Percentiles rank a stretch among this genome's conserved stretches.
Evolutionary conservation across 2,329 filamentous ascomycete genomes (phyloP).

Genomic region (Colletotrichum scovillei): DNA sequence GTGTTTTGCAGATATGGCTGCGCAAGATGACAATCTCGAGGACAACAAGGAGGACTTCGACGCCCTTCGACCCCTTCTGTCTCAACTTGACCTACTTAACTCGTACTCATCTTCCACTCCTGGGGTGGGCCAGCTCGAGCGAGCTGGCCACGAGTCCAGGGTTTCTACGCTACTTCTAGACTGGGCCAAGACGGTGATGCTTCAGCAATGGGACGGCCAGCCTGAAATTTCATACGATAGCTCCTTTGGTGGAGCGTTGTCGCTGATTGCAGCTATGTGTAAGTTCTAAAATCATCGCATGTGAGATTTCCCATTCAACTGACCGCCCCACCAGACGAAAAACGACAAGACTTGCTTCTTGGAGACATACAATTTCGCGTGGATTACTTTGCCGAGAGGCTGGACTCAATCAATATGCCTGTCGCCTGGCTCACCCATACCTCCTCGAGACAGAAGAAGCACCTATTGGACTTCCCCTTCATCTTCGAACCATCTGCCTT

Average conservation of each 20-base stretch:
- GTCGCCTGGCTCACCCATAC: conserved; percentile 75
- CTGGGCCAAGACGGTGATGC: conserved; percentile 79
- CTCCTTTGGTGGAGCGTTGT: conserved; percentile 80
- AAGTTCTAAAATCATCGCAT: conserved; percentile 49
- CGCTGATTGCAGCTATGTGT: conserved; percentile 79
- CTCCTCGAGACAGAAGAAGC: conserved; percentile 71
- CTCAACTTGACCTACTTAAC: conserved; percentile 64
- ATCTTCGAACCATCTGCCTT: conserved; percentile 80
- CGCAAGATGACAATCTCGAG: conserved; percentile 49
- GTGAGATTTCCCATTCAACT: background rate
- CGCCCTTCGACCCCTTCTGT: conserved; percentile 60
- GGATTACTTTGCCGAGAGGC: conserved; percentile 78
- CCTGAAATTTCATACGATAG: conserved; percentile 76
- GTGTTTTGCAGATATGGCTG: conserved; percentile 59
- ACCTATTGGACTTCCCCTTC: conserved; percentile 84
- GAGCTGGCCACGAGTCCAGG: conserved; percentile 66
- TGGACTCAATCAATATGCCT: conserved; percentile 81
- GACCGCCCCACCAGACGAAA: conserved; percentile 60
- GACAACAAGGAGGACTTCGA: conserved; percentile 48
- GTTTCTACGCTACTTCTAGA: conserved; percentile 71
- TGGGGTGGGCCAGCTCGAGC: conserved; percentile 61
- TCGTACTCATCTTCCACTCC: conserved; percentile 57
- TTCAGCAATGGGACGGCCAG: conserved; percentile 84
- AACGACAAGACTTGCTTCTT: conserved; percentile 72
- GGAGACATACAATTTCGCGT: conserved; percentile 78